Evolutionary conservation across 352 stramenopile genomes (phyloP), one percentile per base, ranked within the genome.

Genomic region (Pythium insidiosum): DNA sequence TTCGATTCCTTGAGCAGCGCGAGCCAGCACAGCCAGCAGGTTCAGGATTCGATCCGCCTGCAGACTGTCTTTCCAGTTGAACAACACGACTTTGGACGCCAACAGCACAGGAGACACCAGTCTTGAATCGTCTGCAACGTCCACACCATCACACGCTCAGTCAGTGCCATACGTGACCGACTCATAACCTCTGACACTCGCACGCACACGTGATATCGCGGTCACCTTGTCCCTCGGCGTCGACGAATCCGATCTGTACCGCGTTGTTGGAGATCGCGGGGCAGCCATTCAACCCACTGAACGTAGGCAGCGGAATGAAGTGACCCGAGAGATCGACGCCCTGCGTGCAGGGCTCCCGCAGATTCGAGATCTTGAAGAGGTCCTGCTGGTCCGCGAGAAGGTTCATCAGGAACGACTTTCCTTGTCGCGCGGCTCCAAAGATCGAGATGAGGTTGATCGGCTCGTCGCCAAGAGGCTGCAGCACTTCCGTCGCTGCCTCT

Each of bases 11-110:
- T 91, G 78, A 0, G 81, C 81, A 12, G 81, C 81, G 34, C 80
- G 72, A 4, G 81, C 73, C 3, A 94, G 50, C 3, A 94, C 81
- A 0, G 78, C 81, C 24, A 94, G 56, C 25, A 94, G 23, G 23
- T 94, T 94, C 18, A 94, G 61, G 50, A 94, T 94, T 16, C 81
- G 77, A 21, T 94, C 81, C 1, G 77, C 72, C 37, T 94, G 78
- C 1, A 94, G 48, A 63, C 76, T 88, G 52, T 94, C 81, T 50
- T 93, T 93, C 81, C 81, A 93, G 58, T 93, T 93, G 51, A 93
- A 93, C n/a, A 93, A 58, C 28, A 93, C 81, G 0, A 79, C 78
- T 43, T 93, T 93, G 19, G 81, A 93, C 18, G 81, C 55, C n/a
- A 93, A 54, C 39, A 93, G 58, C 30, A 93, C 77, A 2, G 81